Evolutionary conservation across 805 yeast genomes (phyloP).

Genomic region (Alloascoidea hylecoeti): DNA sequence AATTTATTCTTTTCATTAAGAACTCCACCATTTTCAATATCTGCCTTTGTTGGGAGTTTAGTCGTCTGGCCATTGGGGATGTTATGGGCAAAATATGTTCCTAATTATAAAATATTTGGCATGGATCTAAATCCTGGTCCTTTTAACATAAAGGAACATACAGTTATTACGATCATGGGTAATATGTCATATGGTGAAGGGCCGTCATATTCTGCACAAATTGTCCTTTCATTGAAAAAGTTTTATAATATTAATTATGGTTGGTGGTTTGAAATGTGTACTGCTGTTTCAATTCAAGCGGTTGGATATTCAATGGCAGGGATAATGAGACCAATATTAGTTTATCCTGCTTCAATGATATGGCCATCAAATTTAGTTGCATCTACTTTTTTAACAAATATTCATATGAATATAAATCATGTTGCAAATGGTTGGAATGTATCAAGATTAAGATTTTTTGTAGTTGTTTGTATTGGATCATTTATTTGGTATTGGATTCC

Average conservation of each 20-base stretch:
- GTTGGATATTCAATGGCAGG: slow-evolving; percentile 63
- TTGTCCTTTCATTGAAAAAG: slow-evolving; percentile 33
- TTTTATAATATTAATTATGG: slow-evolving; percentile 29
- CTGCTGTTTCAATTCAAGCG: slow-evolving; percentile 41
- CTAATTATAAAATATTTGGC: slow-evolving; percentile 17
- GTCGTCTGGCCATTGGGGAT: slow-evolving; percentile 54
- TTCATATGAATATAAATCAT: slow-evolving; percentile 33
- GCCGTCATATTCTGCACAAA: slow-evolving; percentile 43
- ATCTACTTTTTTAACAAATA: slow-evolving; percentile 38
- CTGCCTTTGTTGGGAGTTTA: slow-evolving; percentile 42
- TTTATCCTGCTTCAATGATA: slow-evolving; percentile 49
- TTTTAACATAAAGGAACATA: slow-evolving; percentile 51
- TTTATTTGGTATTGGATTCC: slow-evolving; percentile 48
- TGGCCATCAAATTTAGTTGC: slow-evolving; percentile 62
- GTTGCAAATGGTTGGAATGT: slow-evolving; percentile 49
- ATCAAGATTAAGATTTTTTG: slow-evolving; percentile 34
- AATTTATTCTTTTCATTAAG: slow-evolving; percentile 47
- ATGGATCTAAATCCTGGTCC: slow-evolving; percentile 42
- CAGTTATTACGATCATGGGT: slow-evolving; percentile 38
- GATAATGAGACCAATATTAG: slow-evolving; percentile 38
- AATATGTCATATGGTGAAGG: slow-evolving; percentile 24
- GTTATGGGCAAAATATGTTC: slow-evolving; percentile 26
- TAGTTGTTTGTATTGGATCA: slow-evolving; percentile 22
- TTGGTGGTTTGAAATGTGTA: slow-evolving; percentile 39
- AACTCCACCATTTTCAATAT: slow-evolving; percentile 35